Evolutionary conservation across 2,329 filamentous ascomycete genomes (phyloP).

Genomic region (Atkinsonella hypoxylon): DNA sequence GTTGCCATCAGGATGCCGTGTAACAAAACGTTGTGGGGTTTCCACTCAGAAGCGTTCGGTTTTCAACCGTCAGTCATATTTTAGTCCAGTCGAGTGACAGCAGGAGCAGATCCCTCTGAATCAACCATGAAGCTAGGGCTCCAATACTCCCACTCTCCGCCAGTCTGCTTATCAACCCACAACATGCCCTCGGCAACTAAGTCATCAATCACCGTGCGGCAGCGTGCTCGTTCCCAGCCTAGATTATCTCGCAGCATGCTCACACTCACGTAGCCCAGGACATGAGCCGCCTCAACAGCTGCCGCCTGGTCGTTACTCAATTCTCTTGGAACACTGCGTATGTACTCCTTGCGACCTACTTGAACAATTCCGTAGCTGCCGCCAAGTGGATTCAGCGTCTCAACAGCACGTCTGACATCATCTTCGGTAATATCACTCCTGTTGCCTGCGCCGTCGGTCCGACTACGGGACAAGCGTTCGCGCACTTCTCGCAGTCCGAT

Average conservation of each 20-base stretch:
- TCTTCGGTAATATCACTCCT: constrained; percentile 78
- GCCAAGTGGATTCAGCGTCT: constrained; percentile 74
- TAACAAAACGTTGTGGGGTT: no score
- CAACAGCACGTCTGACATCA: constrained; percentile 81
- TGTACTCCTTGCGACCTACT: constrained; percentile 76
- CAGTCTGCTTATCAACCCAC: constrained; percentile 80
- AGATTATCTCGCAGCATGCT: constrained; percentile 83
- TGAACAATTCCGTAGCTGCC: constrained; percentile 76
- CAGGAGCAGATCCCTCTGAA: constrained; percentile 12
- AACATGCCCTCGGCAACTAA: constrained; percentile 79
- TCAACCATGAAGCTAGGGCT: constrained; percentile 61
- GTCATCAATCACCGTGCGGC: constrained; percentile 85
- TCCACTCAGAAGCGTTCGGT: no score
- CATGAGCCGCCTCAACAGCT: constrained; percentile 81
- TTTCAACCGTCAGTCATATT: neutral
- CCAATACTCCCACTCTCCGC: constrained; percentile 85
- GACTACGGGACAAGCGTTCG: constrained; percentile 59
- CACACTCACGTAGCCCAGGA: constrained; percentile 80
- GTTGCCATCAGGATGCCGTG: no score
- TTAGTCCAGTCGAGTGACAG: neutral
- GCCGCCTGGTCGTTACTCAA: constrained; percentile 88
- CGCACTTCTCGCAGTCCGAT: constrained; percentile 74
- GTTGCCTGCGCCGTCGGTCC: constrained; percentile 63
- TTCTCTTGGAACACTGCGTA: constrained; percentile 88
- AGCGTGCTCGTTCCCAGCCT: constrained; percentile 70